Evolutionary conservation across 768 basidiomycete species (phyloP).

Genomic region (Vishniacozyma victoriae): DNA sequence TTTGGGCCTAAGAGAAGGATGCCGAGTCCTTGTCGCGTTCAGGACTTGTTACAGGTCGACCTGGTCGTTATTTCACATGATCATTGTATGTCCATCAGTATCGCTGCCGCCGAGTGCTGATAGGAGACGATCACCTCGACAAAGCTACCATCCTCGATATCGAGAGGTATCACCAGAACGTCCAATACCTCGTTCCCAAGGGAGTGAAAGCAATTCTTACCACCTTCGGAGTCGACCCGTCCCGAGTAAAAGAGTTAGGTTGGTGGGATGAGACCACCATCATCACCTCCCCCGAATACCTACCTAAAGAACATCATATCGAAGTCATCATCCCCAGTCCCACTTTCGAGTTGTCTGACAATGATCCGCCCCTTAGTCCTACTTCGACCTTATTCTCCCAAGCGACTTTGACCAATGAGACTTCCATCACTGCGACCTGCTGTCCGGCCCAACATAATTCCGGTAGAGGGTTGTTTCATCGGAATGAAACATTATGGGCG

Average conservation of each 20-base stretch:
- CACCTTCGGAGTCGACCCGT: conserved; percentile 6
- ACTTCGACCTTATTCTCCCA: too few relatives aligned
- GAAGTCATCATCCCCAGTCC: too few relatives aligned
- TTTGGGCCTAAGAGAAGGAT: conserved; percentile 27
- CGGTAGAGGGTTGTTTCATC: conserved; percentile 18
- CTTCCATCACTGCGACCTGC: too few relatives aligned
- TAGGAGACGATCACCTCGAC: conserved; percentile 36
- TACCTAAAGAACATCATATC: too few relatives aligned
- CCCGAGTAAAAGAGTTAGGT: conserved; percentile 22
- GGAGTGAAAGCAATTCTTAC: conserved; percentile 17
- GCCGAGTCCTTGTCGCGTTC: conserved; percentile 15
- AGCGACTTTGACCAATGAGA: too few relatives aligned
- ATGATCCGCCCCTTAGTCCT: too few relatives aligned
- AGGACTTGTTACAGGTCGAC: conserved; percentile 22
- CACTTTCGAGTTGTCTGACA: too few relatives aligned
- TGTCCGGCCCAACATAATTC: conserved; percentile 29
- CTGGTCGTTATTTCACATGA: conserved; percentile 37
- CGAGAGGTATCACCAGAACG: conserved; percentile 1
- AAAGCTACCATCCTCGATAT: conserved; percentile 21
- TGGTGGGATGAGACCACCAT: conserved; percentile 26
- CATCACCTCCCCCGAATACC: too few relatives aligned
- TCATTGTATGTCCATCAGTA: conserved; percentile 26
- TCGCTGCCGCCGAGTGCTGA: not conserved
- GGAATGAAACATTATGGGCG: conserved; percentile 20
- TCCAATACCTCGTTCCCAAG: conserved; percentile 18